These are phyloP conservation scores for Neurospora sp. DNA, from an alignment of 495 filamentous ascomycete species.

Conservation along the genomic window DNA sequence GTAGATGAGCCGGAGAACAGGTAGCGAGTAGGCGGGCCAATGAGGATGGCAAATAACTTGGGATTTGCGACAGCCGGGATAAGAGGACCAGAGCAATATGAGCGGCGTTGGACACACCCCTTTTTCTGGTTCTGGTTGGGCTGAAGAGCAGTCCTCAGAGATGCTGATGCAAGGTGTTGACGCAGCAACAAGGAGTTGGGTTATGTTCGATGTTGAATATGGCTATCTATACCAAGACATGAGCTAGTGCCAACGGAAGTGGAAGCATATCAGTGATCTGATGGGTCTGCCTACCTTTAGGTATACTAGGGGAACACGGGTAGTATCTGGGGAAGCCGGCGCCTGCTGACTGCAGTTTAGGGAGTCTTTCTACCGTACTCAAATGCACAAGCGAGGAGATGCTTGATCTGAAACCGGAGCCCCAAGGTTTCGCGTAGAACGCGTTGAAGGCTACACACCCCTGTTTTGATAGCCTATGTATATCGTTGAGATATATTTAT, in stretches of 20 bases:
- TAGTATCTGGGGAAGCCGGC: slow-evolving; percentile 1
- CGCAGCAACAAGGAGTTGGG: slow-evolving; percentile 16
- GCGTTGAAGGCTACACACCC: slow-evolving; percentile 19
- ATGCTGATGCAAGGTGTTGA: slow-evolving; percentile 11
- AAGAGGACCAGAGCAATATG: slow-evolving; percentile 18
- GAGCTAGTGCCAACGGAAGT: background rate
- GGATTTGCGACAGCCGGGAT: slow-evolving; percentile 16
- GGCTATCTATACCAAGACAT: background rate
- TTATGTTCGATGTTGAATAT: slow-evolving; percentile 17
- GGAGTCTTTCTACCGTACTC: slow-evolving; percentile 23
- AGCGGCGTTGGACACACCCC: slow-evolving; percentile 22
- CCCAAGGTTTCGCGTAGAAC: slow-evolving; percentile 18
- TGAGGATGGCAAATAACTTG: slow-evolving; percentile 14
- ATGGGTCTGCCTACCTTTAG: background rate
- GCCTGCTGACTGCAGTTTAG: slow-evolving; percentile 15
- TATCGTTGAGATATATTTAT: slow-evolving; percentile 20
- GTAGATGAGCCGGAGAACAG: slow-evolving; percentile 11
- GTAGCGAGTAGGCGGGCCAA: slow-evolving; percentile 21
- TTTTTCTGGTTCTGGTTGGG: slow-evolving; percentile 11
- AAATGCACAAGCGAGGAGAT: slow-evolving; percentile 21
- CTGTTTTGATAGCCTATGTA: slow-evolving; percentile 17
- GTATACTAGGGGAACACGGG: background rate
- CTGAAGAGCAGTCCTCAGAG: slow-evolving; percentile 11
- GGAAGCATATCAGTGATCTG: background rate
- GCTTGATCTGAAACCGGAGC: slow-evolving; percentile 22